phyloP scores from a whole-genome alignment of 192 early-diverging fungal species.

The Umbelopsis ramanniana region DNA sequence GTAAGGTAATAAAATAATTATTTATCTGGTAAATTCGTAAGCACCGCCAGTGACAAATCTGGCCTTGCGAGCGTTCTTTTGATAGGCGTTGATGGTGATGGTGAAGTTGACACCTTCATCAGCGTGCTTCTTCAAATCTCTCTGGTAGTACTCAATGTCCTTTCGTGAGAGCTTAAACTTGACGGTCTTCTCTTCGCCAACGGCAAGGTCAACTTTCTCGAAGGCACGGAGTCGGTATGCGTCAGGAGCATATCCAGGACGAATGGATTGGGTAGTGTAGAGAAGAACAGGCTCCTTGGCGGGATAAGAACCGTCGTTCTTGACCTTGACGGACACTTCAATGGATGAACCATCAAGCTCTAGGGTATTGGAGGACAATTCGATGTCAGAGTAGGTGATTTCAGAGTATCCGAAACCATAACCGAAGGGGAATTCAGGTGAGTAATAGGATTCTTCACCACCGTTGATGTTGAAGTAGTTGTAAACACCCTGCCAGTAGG shows the following conservation, averaged over 20 bases:
- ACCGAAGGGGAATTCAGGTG: constrained; percentile 60
- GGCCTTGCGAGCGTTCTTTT: constrained; percentile 32
- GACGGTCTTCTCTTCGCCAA: constrained; percentile 47
- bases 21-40: constrained; percentile 17
- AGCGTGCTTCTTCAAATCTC: constrained; percentile 14
- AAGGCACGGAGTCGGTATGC: constrained; percentile 58
- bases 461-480: constrained; percentile 44
- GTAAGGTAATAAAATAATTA: not conserved
- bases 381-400: constrained; percentile 52
- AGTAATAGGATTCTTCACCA: constrained; percentile 38
- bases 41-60: constrained; percentile 28
- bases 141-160: constrained; percentile 29
- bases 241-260: constrained; percentile 53
- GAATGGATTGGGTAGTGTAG: constrained; percentile 59
- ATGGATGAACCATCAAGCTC: constrained; percentile 28
- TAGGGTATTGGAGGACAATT: constrained; percentile 18
- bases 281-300: constrained; percentile 62
- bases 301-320: constrained; percentile 47
- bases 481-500: constrained; percentile 45
- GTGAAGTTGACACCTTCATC: constrained; percentile 41
- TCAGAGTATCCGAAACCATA: constrained; percentile 57
- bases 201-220: constrained; percentile 45
- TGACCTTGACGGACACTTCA: constrained; percentile 40
- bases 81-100: constrained; percentile 43
- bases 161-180: constrained; percentile 45